Evolutionary conservation across 2,329 filamentous ascomycete genomes (phyloP), one percentile per base, ranked within the genome.

Genomic region (Arthrobotrys conoides): DNA sequence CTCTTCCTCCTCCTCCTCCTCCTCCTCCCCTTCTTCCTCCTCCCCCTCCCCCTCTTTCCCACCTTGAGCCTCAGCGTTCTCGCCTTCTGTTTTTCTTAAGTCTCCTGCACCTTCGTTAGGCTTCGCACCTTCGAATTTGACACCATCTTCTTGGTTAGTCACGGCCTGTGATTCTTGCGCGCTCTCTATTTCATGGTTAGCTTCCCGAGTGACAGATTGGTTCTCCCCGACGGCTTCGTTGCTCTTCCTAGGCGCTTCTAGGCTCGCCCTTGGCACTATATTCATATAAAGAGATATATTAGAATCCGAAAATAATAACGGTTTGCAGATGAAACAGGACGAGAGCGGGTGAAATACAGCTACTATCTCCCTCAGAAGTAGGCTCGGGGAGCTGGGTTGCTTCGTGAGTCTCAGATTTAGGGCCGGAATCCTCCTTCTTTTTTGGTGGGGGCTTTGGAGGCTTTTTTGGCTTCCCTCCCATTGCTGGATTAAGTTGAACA

Each of bases 401-500:
- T 27, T 70, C 65, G 51, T 73, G 69, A 18, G 20, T 9, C n/a
- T 73, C 69, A 14, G 24, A 18, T n/a, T 71, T 79, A 2, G 61
- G 53, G 16, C 48, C 57, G 48, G 70, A 24, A 51, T 84, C 82
- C 36, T 82, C 61, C 30, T 87, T 86, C 81, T 89, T 88, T 86
- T 85, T 27, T 86, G 88, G 87, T 30, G 90, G 90, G 67, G 91
- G 90, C 86, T 94, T 96, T 10, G 93, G 91, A 85, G 97, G 97
- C 82, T 96, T 93, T 84, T 96, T 95, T 86, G 92, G 96, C 71
- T 91, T 87, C 20, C 88, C 88, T 16, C 91, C 89, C 44, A 96
- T 93, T 6, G 92, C 92, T 84, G 95, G 93, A 83, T 98, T 96
- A 83, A 93, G 87, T 84, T 99, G 96, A 84, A 98, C 94, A 83